Base-by-base conservation (phyloP, 345 rosid species). In the Eucalyptus pauciflora region DNA sequence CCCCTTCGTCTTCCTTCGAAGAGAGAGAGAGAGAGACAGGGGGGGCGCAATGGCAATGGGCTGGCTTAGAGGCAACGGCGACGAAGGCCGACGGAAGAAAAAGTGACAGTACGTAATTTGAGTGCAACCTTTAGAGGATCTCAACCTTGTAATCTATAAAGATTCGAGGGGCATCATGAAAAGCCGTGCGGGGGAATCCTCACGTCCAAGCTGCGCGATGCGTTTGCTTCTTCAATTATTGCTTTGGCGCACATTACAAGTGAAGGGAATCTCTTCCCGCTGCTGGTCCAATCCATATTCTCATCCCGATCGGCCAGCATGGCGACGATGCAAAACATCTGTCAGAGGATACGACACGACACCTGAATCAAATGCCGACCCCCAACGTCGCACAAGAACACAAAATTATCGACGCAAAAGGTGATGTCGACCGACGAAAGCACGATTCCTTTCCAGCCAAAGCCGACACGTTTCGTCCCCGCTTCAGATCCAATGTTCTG, bases 21-120 rank as follows among this genome's bases (percentile, higher is more conserved):
- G 6, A 13, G 51, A 50, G 58, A 51, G 54, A 54, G 27, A 41
- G 41, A 41, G 41, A 37, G 37, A 37, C 4, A 37, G 37, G 4
- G 37, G 13, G 13, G 1, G 62, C 29, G 13, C 62, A 10, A 56
- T 56, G 62, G 62, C 62, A 24, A 56, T 10, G 29, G 62, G 6
- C 1, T 56, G 13, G 62, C 62, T 27, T 56, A 56, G 29, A 22
- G 62, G 62, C 62, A 56, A 56, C 29, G 62, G 10, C 62, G 62
- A 56, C 13, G 29, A 25, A 22, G 27, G 62, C 12, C 25, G 60
- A 18, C 25, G 25, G 5, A 54, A 54, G 60, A 1, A 54, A 54
- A 54, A 22, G 27, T 2, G 62, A 56, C 27, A 0, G 29, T 2
- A 22, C 1, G 62, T 24, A 56, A 56, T 2, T 24, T 56, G 29